Base-by-base conservation (phyloP, 2,329 filamentous ascomycete genomes). In the Colletotrichum limetticola region DNA sequence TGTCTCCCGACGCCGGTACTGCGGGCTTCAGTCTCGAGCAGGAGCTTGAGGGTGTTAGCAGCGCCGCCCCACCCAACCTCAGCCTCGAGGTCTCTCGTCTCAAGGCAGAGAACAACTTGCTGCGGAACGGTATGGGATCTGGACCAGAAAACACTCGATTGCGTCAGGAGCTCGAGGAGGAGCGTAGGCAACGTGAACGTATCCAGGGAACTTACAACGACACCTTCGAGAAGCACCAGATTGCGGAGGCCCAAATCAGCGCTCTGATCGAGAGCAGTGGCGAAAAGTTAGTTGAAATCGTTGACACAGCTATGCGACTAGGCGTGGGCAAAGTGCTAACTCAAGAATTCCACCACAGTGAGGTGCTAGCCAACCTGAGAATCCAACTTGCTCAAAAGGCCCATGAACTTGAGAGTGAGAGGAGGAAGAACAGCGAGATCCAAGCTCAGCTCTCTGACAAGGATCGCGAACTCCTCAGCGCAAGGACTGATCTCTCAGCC, bases 21-120 rank as follows among this genome's bases (percentile, higher is more conserved):
- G 78, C 78, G 72, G 75, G 77, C 53, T 83, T 87, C 53, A 89
- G 83, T 72, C 86, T 92, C 9, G 90, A 91, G 79, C 88, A 91
- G 72, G 91, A 92, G 79, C 84, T 92, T 5, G 87, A 89, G 64
- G 85, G 84, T 70, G 86, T 87, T 28, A 78, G 79, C 53, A 83
- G 83, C 71, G 82, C 84, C 6, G 80, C 82, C 14, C 78, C 81
- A 12, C 78, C 81, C 19, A 84, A 84, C 66, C 81, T 88, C 61
- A 84, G 85, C 12, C 80, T 90, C 22, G 88, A 91, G 77, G 78
- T 91, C 26, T 89, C 89, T 35, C 86, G 90, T 42, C 82, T 92
- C 60, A 90, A 88, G 78, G 88, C 90, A 6, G 91, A 92, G 79
- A 91, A 91, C 76, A 86, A 87, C 46, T 79, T 92, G 8, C 82